Percentiles rank a stretch among this genome's conserved stretches.
Conservation (phyloP, 2,329 filamentous ascomycete species). For the Epichloe sp. region DNA sequence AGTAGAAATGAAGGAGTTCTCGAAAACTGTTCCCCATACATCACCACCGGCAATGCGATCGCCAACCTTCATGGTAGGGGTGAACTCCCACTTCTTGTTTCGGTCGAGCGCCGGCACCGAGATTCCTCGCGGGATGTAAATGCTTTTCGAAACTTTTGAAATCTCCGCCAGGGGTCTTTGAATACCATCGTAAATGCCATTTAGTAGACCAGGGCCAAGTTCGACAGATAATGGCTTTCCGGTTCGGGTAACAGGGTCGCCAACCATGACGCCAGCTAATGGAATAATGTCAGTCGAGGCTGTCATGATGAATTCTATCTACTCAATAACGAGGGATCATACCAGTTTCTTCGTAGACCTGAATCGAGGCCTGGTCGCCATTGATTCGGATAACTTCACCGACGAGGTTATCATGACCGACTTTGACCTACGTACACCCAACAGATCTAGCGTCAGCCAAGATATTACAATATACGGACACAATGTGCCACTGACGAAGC, state of each 20-base stretch:
- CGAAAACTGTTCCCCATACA: conserved; percentile 86
- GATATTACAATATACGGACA: not conserved
- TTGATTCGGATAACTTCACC: conserved; percentile 98
- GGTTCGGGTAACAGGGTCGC: conserved; percentile 80
- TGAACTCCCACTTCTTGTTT: conserved; percentile 93
- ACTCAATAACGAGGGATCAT: conserved; percentile 16
- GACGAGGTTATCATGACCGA: conserved; percentile 82
- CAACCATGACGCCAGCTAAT: conserved; percentile 82
- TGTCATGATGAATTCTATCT: not conserved
- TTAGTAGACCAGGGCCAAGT: conserved; percentile 89
- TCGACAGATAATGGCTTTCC: conserved; percentile 96
- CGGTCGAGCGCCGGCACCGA: conserved; percentile 77
- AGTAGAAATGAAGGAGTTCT: conserved; percentile 88
- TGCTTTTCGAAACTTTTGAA: conserved; percentile 62
- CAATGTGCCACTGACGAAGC: not conserved
- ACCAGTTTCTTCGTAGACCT: conserved; percentile 99
- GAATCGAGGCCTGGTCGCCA: conserved; percentile 88
- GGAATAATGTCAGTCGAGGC: not conserved
- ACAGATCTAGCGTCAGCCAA: not conserved
- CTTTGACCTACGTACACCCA: conserved; percentile 52
- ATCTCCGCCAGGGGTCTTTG: conserved; percentile 88
- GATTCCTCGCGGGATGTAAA: conserved; percentile 96
- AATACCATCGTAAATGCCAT: conserved; percentile 99
- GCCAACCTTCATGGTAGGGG: conserved; percentile 79
- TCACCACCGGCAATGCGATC: conserved; percentile 96